Conservation (phyloP, 768 basidiomycete genomes). For the Hericium erinaceus region DNA sequence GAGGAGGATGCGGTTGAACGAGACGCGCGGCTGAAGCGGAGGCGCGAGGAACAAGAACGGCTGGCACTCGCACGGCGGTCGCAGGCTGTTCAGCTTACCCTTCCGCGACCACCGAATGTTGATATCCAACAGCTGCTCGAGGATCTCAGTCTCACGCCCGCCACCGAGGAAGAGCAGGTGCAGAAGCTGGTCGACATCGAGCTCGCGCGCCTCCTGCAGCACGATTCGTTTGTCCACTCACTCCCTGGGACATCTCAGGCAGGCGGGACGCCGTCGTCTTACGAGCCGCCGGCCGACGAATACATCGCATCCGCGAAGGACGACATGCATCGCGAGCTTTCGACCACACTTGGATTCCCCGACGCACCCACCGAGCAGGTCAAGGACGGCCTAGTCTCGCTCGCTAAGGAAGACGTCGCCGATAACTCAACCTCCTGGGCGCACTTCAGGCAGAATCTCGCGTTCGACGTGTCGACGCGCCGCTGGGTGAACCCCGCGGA, state of each 20-base stretch:
- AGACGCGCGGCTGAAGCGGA: conserved; percentile 61
- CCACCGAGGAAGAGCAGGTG: conserved; percentile 26
- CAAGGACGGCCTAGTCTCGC: conserved; percentile 60
- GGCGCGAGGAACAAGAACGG: conserved; percentile 67
- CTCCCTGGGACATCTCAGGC: conserved; percentile 78
- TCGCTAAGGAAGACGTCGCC: conserved; percentile 51
- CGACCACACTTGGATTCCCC: conserved; percentile 73
- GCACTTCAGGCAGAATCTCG: conserved; percentile 46
- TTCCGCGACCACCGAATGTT: conserved; percentile 83
- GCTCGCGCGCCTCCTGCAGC: conserved; percentile 67
- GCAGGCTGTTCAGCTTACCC: conserved; percentile 65
- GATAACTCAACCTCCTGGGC: conserved; percentile 68
- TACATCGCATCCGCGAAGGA: conserved; percentile 59
- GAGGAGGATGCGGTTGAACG: conserved; percentile 92
- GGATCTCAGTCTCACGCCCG: conserved; percentile 38
- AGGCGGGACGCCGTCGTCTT: conserved; percentile 59
- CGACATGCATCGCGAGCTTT: conserved; percentile 75
- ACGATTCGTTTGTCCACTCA: conserved; percentile 83
- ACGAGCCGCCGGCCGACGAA: conserved; percentile 71
- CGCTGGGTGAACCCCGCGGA: conserved; percentile 58
- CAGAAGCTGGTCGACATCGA: conserved; percentile 67
- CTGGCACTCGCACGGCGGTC: conserved; percentile 78
- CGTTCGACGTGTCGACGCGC: conserved; percentile 45
- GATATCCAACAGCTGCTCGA: conserved; percentile 57
- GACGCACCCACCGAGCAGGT: conserved; percentile 73